A percentile compares a stretch with the other conserved stretches of the same genome.
Conservation (phyloP, 2,329 filamentous ascomycete species). For the Pseudopithomyces chartarum region DNA sequence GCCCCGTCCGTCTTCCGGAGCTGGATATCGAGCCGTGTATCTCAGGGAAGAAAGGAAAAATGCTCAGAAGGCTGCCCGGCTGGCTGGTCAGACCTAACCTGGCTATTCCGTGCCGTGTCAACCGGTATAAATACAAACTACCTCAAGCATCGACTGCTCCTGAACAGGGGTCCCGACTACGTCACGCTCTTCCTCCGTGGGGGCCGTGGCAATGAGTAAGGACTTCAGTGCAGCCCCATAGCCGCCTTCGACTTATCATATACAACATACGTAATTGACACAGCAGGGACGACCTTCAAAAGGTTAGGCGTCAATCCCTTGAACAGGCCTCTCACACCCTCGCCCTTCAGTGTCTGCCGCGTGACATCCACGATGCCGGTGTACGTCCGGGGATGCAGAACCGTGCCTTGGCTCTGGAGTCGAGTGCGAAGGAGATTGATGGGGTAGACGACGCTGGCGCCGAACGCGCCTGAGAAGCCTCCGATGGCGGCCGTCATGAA, state of each 20-base stretch:
- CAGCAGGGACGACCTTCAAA: constrained; percentile 91
- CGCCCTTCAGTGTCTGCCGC: constrained; percentile 77
- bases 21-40: no score
- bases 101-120: no score
- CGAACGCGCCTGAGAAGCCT: constrained; percentile 87
- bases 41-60: no score
- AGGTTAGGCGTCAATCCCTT: constrained; percentile 95
- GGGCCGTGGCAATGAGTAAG: no score
- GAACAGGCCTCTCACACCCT: constrained; percentile 86
- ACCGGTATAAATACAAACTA: no score
- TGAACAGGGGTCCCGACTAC: not conserved
- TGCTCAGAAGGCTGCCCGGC: not conserved
- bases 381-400: constrained; percentile 89
- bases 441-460: constrained; percentile 92
- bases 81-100: no score
- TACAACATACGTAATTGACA: constrained; percentile 71
- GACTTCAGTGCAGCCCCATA: constrained; percentile 39
- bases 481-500: constrained; percentile 87
- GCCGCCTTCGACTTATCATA: constrained; percentile 49
- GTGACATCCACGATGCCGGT: constrained; percentile 90
- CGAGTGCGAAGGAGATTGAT: constrained; percentile 91
- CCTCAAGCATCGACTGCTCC: no score
- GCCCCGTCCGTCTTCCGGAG: no score
- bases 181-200: no score
- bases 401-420: constrained; percentile 91